phyloP scores from a whole-genome alignment of 2,329 filamentous ascomycete species.

The Dendryphion nanum region DNA sequence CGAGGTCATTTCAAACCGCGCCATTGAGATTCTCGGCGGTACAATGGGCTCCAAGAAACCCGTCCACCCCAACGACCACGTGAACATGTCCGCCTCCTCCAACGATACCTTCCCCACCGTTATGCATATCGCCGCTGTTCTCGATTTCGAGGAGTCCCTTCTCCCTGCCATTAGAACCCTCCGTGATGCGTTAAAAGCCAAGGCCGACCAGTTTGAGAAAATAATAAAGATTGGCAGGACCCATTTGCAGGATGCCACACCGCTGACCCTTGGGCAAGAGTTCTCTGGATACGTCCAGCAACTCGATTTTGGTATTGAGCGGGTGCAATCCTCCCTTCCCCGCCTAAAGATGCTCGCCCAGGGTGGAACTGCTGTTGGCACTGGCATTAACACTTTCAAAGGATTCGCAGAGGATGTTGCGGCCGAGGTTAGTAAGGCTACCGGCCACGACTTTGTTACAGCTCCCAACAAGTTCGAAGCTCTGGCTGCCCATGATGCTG shows the following conservation, averaged over 20 bases:
- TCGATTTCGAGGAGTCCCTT: slow-evolving; percentile 85
- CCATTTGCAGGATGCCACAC: slow-evolving; percentile 95
- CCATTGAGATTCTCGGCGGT: slow-evolving; percentile 95
- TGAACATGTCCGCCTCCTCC: slow-evolving; percentile 98
- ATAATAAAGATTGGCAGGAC: slow-evolving; percentile 99
- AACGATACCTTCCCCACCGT: slow-evolving; percentile 99
- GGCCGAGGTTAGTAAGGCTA: slow-evolving; percentile 86
- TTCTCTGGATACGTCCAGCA: slow-evolving; percentile 97
- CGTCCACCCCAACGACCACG: slow-evolving; percentile 98
- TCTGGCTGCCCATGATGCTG: slow-evolving; percentile 90
- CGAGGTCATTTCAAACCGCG: slow-evolving; percentile 98
- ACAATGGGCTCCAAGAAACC: slow-evolving; percentile 96
- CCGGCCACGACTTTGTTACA: slow-evolving; percentile 88
- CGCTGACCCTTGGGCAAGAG: slow-evolving; percentile 91
- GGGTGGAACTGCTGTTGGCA: slow-evolving; percentile 94
- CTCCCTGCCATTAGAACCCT: slow-evolving; percentile 80
- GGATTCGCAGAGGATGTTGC: slow-evolving; percentile 95
- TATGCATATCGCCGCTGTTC: slow-evolving; percentile 97
- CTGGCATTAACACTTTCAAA: slow-evolving; percentile 94
- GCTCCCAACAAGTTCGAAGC: slow-evolving; percentile 99
- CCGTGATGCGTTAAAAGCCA: slow-evolving; percentile 78
- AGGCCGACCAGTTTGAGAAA: slow-evolving; percentile 84
- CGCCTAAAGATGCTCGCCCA: slow-evolving; percentile 86
- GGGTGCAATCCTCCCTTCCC: slow-evolving; percentile 78
- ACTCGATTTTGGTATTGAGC: slow-evolving; percentile 85